Base-by-base conservation (phyloP, 2,329 filamentous ascomycete genomes). In the Talaromyces atroroseus region DNA sequence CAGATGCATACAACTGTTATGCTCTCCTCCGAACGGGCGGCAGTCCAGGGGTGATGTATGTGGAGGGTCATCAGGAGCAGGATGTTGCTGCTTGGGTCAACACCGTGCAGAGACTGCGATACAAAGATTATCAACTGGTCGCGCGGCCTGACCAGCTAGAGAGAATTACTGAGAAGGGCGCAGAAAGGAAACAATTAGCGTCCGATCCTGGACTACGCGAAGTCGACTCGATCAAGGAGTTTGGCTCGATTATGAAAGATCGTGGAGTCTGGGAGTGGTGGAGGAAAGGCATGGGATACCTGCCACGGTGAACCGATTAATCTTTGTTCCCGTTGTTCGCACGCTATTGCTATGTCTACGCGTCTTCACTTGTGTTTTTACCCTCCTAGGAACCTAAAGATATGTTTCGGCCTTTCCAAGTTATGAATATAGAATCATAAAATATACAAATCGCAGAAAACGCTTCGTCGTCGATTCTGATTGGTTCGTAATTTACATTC, bases 11-110 rank as follows among this genome's bases (percentile, higher is more conserved):
- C 61, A 74, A 83, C 56, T 80, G 85, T 51, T 86, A 82, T 61
- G 82, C 87, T 1, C 74, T 91, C 3, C 74, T 90, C 1, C 81
- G 87, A 24, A 84, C 80, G 60, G 87, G 88, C 11, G 83, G 84
- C 1, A 81, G 80, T 23, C 88, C 88, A 0, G 88, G 88, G 1
- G 84, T 92, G 62, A 91, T 92, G 88, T 89, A 90, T 66, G 87
- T 86, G 50, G 85, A 89, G 66, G 82, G 83, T 1, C 61, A 62
- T 3, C 73, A 78, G n/a, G 78, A 81, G 62, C 63, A 65, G 1
- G 76, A 76, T 1, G 81, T 90, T 3, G 76, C 75, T 57, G 75
- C 77, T 14, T 90, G 87, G 87, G 84, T 90, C 4, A 76, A 74
- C 11, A 74, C 76, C 1, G 86, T 90, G 2, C 82, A 87, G 56